Conservation (phyloP, 352 stramenopile genomes). For the Plasmopara halstedii region DNA sequence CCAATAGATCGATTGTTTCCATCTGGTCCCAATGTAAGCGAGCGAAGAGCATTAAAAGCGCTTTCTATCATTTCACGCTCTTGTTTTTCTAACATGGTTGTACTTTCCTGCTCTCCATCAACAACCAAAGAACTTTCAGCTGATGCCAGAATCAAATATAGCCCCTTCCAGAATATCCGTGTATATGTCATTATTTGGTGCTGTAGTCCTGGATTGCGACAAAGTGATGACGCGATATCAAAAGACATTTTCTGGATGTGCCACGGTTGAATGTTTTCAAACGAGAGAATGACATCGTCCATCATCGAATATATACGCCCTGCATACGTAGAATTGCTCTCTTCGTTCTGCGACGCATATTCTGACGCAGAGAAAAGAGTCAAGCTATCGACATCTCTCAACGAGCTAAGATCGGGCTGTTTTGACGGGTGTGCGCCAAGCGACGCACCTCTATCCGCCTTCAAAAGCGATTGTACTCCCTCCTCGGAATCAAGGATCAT, state of each 20-base stretch:
- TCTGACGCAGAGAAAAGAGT: constrained; percentile 51
- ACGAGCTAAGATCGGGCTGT: constrained; percentile 28
- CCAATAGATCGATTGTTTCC: constrained; percentile 43
- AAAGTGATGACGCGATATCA: constrained; percentile 66
- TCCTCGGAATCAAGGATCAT: constrained; percentile 42
- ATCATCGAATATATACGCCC: constrained; percentile 53
- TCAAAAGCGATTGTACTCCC: constrained; percentile 35
- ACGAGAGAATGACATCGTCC: constrained; percentile 57
- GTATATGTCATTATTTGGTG: constrained; percentile 58
- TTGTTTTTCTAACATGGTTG: constrained; percentile 42
- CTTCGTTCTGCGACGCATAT: constrained; percentile 33
- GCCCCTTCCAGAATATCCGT: constrained; percentile 67
- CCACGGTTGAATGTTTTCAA: constrained; percentile 71
- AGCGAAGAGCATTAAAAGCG: constrained; percentile 57
- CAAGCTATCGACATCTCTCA: constrained; percentile 37
- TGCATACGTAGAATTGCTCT: constrained; percentile 23
- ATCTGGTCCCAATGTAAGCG: constrained; percentile 47
- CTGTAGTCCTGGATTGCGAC: constrained; percentile 39
- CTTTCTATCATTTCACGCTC: constrained; percentile 68
- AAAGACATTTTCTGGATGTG: constrained; percentile 73
- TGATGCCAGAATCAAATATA: constrained; percentile 69
- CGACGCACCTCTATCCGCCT: not conserved
- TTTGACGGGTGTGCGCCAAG: constrained; percentile 11
- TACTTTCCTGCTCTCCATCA: constrained; percentile 27
- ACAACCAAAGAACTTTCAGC: constrained; percentile 44